Evolutionary conservation across 306 rosid species (phyloP).

Genomic region (Abrus pulchellus): DNA sequence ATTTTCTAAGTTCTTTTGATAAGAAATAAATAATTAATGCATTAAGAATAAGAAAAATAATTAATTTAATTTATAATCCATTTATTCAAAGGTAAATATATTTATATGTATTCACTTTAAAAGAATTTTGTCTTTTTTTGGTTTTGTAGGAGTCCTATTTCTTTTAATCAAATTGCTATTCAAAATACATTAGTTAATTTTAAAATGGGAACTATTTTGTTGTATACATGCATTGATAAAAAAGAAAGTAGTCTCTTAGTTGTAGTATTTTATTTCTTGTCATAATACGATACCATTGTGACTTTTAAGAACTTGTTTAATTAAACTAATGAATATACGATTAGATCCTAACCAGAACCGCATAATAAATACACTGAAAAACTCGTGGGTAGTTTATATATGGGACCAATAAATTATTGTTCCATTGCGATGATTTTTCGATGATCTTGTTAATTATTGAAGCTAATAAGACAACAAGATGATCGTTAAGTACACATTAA

Average conservation of each 20-base stretch:
- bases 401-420: constrained; percentile 30
- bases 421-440: not conserved
- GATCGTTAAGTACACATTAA: not conserved
- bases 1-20: too few species aligned
- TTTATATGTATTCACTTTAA: not conserved
- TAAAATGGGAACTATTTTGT: not conserved
- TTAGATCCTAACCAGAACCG: constrained; percentile 46
- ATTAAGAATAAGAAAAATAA: too few species aligned
- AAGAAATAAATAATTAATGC: too few species aligned
- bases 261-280: not conserved
- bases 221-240: constrained; percentile 1
- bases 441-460: not conserved
- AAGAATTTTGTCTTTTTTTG: not conserved
- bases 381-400: not conserved
- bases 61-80: too few species aligned
- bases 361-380: constrained; percentile 21
- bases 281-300: not conserved
- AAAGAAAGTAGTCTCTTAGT: not conserved
- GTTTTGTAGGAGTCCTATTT: not conserved
- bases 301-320: constrained; percentile 18
- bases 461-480: constrained; percentile 32
- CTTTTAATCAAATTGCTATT: not conserved
- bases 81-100: not conserved
- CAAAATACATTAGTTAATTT: not conserved
- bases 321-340: constrained; percentile 40